Evolutionary conservation across 2,329 filamentous ascomycete genomes (phyloP), one percentile per base, ranked within the genome.

Genomic region (Fusarium stilboides): DNA sequence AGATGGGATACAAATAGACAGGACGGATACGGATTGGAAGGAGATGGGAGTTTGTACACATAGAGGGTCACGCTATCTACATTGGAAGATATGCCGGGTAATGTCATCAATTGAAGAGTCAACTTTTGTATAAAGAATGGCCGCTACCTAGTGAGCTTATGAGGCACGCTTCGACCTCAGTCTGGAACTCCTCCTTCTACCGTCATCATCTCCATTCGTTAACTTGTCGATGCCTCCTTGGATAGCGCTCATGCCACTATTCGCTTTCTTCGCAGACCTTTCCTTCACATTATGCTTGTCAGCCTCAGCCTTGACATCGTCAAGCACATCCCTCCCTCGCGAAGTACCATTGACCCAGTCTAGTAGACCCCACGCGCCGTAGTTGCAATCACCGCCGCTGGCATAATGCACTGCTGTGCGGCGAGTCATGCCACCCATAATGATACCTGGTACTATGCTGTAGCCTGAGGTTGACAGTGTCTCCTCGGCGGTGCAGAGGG

Each of bases 381-480:
- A 92, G 64, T 91, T 91, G 1, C 88, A 88, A 15, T 80, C 77
- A 1, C 88, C 88, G 20, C 80, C 74, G 13, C 81, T 82, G 26
- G 86, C 84, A 75, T 90, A 89, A 73, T 92, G 90, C 5, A 83
- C 81, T 2, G 75, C 73, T n/a, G 67, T 61, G 8, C 73, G 82
- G 13, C 79, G 78, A 8, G 82, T 74, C 62, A 87, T 83, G 12
- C 85, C 85, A 42, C 85, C 82, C 80, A 87, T 82, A 64, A 88
- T 68, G 45, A 87, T 82, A 2, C 86, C 86, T 0, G 86, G 86
- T 0, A 87, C 78, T 8, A 88, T 80, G 17, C 84, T 87, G 78
- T 94, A 94, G 0, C 91, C 91, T 0, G 88, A 92, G 78, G 88
- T 88, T 28, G 89, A 82, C 47, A 93, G 80, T 1, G 88, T 88